Conservation (phyloP, 163 green algal species). For the Scenedesmus sp. region DNA sequence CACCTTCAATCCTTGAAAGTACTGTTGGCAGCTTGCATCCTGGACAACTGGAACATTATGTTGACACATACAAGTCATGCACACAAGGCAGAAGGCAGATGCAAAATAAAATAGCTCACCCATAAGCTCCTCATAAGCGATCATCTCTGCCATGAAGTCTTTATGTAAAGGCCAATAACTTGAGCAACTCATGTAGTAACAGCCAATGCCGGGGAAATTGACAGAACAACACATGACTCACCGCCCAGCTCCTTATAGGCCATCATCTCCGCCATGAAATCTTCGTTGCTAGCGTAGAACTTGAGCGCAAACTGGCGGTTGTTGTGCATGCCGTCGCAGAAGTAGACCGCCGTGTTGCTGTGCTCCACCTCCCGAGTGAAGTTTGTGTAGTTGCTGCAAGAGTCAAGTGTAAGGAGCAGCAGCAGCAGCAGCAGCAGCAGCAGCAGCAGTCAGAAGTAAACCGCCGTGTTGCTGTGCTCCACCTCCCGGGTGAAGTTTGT, state of each 20-base stretch:
- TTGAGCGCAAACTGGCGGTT: conserved; percentile 41
- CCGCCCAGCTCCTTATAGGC: conserved; percentile 29
- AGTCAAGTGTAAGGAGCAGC: not conserved
- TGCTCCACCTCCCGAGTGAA: conserved; percentile 34
- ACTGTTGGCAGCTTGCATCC: not conserved
- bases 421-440: not conserved
- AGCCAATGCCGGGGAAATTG: too few species aligned
- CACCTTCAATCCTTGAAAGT: not conserved
- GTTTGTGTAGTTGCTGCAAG: conserved; percentile 28
- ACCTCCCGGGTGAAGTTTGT: conserved; percentile 6
- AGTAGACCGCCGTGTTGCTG: conserved; percentile 30
- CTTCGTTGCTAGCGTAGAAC: not conserved
- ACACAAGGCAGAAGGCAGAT: not conserved
- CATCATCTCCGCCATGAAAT: not conserved
- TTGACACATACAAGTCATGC: not conserved
- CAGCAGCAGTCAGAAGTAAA: not conserved
- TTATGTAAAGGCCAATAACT: not conserved
- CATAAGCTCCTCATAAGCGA: conserved; percentile 8
- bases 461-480: conserved; percentile 19
- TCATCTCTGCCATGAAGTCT: not conserved
- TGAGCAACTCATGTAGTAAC: not conserved
- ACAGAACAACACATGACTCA: not conserved
- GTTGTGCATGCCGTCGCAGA: conserved; percentile 32
- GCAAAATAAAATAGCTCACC: not conserved
- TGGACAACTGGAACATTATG: not conserved